Conservation (phyloP, 495 filamentous ascomycete genomes). For the Evernia prunastri region DNA sequence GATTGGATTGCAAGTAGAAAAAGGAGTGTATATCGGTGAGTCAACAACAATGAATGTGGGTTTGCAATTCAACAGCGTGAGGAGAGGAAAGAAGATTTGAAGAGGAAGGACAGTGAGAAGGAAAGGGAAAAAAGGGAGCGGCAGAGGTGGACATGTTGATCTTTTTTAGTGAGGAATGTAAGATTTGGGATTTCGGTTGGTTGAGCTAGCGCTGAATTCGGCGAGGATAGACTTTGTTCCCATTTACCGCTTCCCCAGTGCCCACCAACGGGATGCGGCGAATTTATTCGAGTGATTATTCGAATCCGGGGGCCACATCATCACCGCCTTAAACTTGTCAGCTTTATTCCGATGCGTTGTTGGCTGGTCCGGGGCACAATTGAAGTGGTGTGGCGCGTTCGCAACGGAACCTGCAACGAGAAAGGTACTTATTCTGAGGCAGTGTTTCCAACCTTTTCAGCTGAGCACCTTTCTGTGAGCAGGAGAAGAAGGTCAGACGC, state of each 20-base stretch:
- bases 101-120: not conserved
- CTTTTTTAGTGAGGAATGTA: not conserved
- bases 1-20: not conserved
- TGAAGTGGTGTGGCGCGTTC: not conserved
- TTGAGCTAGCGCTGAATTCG: not conserved
- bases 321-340: not conserved
- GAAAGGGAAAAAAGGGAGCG: not conserved
- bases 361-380: not conserved
- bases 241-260: not conserved
- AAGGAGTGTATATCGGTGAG: constrained; percentile 3
- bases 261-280: not conserved
- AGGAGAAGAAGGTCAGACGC: not conserved
- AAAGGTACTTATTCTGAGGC: not conserved
- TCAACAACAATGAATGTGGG: not conserved
- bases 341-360: not conserved
- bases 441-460: not conserved
- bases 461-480: not conserved
- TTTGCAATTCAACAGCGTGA: not conserved
- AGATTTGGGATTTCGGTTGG: not conserved
- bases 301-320: not conserved
- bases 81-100: not conserved
- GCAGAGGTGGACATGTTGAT: not conserved
- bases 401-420: not conserved
- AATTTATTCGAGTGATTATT: not conserved
- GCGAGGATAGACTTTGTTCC: not conserved